Conservation (phyloP, 495 filamentous ascomycete genomes). For the Aspergillus bridgeri region DNA sequence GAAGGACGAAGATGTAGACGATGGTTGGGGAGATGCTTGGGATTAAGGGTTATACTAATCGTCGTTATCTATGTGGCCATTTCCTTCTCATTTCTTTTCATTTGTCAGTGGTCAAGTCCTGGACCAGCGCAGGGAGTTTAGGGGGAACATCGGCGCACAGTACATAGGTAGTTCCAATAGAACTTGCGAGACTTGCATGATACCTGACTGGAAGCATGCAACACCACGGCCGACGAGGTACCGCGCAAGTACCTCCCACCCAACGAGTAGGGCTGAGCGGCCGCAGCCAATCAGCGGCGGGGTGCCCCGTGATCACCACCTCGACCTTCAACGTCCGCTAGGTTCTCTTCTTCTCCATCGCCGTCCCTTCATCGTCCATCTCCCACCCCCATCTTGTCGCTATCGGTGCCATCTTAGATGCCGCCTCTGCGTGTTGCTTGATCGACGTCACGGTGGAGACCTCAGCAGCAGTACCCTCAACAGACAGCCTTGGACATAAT, state of each 20-base stretch:
- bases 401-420: neutral
- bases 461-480: neutral
- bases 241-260: neutral
- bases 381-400: neutral
- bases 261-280: neutral
- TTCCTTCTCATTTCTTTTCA: neutral
- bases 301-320: constrained; percentile 12
- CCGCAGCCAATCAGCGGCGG: neutral
- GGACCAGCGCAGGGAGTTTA: neutral
- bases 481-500: constrained; percentile 14
- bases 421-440: neutral
- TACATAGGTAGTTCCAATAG: neutral
- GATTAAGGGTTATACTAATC: constrained; percentile 26
- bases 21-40: constrained; percentile 59
- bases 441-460: neutral
- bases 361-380: neutral
- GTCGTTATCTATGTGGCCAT: neutral
- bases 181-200: neutral
- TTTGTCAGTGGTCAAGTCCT: neutral
- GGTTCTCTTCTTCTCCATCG: neutral
- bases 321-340: neutral
- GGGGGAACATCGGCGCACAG: neutral
- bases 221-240: neutral
- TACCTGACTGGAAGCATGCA: neutral
- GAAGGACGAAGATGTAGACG: constrained; percentile 46